Conservation (phyloP, 176 grass and related monocot genomes). For the Juncus inflexus region DNA sequence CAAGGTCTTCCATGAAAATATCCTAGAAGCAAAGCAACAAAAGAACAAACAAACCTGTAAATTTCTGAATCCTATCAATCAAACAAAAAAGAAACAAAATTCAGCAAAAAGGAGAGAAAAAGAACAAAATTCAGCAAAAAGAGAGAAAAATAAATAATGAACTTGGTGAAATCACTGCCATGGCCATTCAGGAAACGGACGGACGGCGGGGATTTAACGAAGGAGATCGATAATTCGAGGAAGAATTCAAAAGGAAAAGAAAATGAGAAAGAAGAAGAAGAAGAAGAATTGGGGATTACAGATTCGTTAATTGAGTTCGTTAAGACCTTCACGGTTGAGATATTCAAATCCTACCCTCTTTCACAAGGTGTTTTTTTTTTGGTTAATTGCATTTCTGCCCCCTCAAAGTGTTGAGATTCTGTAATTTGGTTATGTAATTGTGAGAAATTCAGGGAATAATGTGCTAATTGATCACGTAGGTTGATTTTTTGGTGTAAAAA, state of each 20-base stretch:
- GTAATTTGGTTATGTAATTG: too few species aligned
- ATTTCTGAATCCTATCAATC: neutral
- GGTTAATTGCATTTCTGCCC: neutral
- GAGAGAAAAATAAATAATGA: constrained; percentile 11
- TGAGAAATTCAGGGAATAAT: too few species aligned
- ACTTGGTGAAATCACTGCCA: constrained; percentile 24
- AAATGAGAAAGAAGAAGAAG: neutral
- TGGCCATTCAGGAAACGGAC: constrained; percentile 21
- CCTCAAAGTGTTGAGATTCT: too few species aligned
- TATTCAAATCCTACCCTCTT: constrained; percentile 18
- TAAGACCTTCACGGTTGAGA: constrained; percentile 21
- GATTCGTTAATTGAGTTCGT: constrained; percentile 16
- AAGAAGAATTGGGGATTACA: constrained; percentile 25
- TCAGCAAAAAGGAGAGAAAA: too few species aligned
- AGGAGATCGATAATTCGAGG: neutral
- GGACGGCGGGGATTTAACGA: neutral
- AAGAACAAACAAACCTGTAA: neutral
- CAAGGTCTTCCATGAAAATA: too few species aligned
- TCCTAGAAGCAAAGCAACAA: neutral
- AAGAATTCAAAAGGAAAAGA: neutral
- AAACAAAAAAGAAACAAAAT: neutral
- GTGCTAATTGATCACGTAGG: too few species aligned
- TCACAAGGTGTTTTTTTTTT: constrained; percentile 5
- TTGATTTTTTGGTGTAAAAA: too few species aligned
- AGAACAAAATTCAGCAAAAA: neutral